Base-by-base conservation (phyloP, 768 basidiomycete genomes). In the Leccinum uliginosum region DNA sequence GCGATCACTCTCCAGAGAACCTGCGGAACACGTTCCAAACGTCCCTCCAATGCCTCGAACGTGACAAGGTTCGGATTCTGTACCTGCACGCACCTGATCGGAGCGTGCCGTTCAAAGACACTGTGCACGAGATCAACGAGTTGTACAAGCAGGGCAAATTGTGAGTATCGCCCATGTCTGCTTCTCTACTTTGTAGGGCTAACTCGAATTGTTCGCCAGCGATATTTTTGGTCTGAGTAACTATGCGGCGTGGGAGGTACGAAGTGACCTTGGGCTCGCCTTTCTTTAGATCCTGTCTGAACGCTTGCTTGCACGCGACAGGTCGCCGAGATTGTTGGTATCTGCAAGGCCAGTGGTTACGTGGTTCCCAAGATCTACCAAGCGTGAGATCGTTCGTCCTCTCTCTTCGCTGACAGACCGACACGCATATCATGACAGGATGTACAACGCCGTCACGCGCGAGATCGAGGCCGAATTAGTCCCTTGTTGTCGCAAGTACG, bases 211-310 rank as follows among this genome's bases (percentile, higher is more conserved):
- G 23, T 40, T 3, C 14, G 6, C 15, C 54, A 82, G 80, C 64
- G 80, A 83, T 57, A 75, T 78, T n/a, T 81, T 86, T 56, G 83
- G 85, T 2, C 73, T 87, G 59, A 85, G 83, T 62, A 86, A 86
- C 66, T 86, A 74, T 43, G 56, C 67, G 1, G 76, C 83, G 0
- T 85, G 82, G 81, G 83, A 86, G 67, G 78, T 75, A 35, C 24
- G 67, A 66, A 2, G 15, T 4, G n/a, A 24, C n/a, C 12, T 35
- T 14, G 15, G 24, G 14, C 12, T 35, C 26, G n/a, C 3, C 14
- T 0, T 19, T 30, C 4, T 3, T 44, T n/a, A 7, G 6, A 10
- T 24, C 12, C 10, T n/a, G 19, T 46, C 27, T 5, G 8, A 53
- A 21, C 51, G 38, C 12, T 46, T 24, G 12, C 23, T 46, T 24